A percentile compares a stretch with the other conserved stretches of the same genome.
Conservation (phyloP, 768 basidiomycete species). For the Calocybe cyanea region DNA sequence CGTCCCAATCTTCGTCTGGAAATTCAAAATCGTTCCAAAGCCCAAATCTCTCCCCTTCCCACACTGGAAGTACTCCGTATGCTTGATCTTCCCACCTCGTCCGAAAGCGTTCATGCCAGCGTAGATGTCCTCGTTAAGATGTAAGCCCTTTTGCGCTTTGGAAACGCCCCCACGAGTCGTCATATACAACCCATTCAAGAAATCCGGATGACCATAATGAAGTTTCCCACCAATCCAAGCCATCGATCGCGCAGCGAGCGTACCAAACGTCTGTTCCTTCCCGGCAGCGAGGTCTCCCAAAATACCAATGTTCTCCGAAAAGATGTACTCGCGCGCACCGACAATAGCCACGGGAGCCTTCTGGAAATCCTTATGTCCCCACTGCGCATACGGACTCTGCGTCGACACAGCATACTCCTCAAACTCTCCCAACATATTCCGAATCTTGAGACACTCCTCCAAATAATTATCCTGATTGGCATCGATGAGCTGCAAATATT, state of each 20-base stretch:
- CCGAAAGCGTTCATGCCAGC: slow-evolving; percentile 99
- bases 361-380: slow-evolving; percentile 85
- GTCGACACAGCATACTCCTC: slow-evolving; percentile 85
- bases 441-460: slow-evolving; percentile 98
- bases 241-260: slow-evolving; percentile 90
- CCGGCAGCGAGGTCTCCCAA: slow-evolving; percentile 97
- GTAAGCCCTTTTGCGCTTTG: slow-evolving; percentile 99
- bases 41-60: slow-evolving; percentile 98
- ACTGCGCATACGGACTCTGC: slow-evolving; percentile 90
- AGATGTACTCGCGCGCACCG: slow-evolving; percentile 98
- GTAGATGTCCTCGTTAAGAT: slow-evolving; percentile 99
- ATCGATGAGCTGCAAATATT: slow-evolving; percentile 98
- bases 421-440: slow-evolving; percentile 96
- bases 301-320: slow-evolving; percentile 99
- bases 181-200: slow-evolving; percentile 98
- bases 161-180: slow-evolving; percentile 97
- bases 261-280: slow-evolving; percentile 99
- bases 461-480: slow-evolving; percentile 99
- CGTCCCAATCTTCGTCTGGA: slow-evolving; percentile 99
- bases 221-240: slow-evolving; percentile 98
- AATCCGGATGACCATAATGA: slow-evolving; percentile 99
- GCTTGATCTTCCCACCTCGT: slow-evolving; percentile 96
- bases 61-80: slow-evolving; percentile 99
- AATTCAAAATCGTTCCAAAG: slow-evolving; percentile 98
- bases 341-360: slow-evolving; percentile 92